A percentile compares a stretch with the other conserved stretches of the same genome.
These are phyloP conservation scores for Biancaea sappan DNA, from an alignment of 306 rosid species.

Conservation along the genomic window DNA sequence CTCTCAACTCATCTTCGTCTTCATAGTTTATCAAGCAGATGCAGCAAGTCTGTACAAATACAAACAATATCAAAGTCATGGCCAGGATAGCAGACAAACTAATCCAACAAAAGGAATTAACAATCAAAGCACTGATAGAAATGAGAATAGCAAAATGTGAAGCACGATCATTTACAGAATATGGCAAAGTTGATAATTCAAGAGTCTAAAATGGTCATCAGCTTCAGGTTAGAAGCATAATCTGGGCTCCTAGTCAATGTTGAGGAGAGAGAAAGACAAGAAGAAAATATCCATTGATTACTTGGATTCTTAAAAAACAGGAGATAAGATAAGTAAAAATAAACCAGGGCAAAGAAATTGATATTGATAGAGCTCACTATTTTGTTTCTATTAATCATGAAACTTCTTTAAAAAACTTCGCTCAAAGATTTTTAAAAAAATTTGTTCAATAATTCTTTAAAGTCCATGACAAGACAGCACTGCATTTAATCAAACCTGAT, in stretches of 20 bases:
- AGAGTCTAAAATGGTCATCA: not conserved
- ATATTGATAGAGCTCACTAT: not conserved
- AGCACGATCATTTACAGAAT: not conserved
- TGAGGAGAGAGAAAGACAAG: not conserved
- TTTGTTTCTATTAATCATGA: constrained; percentile 2
- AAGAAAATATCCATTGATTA: constrained; percentile 9
- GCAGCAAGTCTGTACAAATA: constrained; percentile 63
- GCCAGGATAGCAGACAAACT: not conserved
- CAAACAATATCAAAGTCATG: not conserved
- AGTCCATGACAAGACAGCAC: not conserved
- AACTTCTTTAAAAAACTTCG: not conserved
- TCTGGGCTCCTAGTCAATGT: not conserved
- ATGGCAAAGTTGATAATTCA: not conserved
- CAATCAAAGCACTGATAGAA: not conserved
- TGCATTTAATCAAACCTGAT: not conserved
- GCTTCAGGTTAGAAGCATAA: not conserved
- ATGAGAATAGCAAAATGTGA: constrained; percentile 9
- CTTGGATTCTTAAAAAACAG: not conserved
- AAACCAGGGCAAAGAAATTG: not conserved
- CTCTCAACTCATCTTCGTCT: constrained; percentile 66
- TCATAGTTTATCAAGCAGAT: constrained; percentile 68
- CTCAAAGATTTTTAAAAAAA: too few species aligned
- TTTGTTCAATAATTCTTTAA: not conserved
- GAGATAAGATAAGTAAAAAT: not conserved
- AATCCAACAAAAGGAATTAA: not conserved